A percentile compares a stretch with the other conserved stretches of the same genome.
Conservation (phyloP, 139 green algal genomes). For the Chlamydomonas eustigma region DNA sequence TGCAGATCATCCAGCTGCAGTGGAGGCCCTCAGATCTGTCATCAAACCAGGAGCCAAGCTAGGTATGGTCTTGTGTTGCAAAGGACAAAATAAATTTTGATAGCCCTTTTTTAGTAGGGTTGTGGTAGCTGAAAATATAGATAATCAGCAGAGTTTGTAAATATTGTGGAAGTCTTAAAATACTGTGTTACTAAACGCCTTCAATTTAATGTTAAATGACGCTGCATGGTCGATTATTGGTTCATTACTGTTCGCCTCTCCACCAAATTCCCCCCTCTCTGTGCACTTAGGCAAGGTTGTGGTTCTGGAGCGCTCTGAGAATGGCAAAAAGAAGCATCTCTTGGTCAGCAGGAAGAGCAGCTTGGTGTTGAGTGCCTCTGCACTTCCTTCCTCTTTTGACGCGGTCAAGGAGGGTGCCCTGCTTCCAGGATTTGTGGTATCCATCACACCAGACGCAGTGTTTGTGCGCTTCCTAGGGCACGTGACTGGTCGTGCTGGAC, state of each 20-base stretch:
- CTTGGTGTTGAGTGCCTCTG: slow-evolving; percentile 45
- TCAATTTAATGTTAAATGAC: no score
- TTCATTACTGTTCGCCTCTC: no score
- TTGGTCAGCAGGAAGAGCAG: slow-evolving; percentile 63
- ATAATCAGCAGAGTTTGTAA: no score
- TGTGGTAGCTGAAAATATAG: no score
- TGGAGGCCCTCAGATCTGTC: slow-evolving; percentile 39
- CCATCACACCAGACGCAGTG: slow-evolving; percentile 59
- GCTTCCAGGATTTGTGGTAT: slow-evolving; percentile 76
- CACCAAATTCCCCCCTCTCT: no score
- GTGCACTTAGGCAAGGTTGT: slow-evolving; percentile 52
- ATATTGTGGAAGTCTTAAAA: no score
- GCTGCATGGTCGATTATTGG: no score
- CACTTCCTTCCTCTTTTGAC: slow-evolving; percentile 38
- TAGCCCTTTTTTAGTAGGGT: no score
- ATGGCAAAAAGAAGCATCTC: not conserved
- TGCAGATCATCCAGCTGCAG: slow-evolving; percentile 66
- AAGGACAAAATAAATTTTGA: not conserved
- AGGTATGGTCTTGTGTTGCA: slow-evolving; percentile 26
- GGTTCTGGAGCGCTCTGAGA: slow-evolving; percentile 60
- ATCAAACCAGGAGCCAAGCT: slow-evolving; percentile 38
- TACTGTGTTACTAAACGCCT: no score
- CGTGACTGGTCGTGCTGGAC: slow-evolving; percentile 54
- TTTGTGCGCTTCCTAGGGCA: slow-evolving; percentile 85
- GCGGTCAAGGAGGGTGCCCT: slow-evolving; percentile 45